phyloP scores from a whole-genome alignment of 306 rosid genomes.

The Trichosanthes truncata region DNA sequence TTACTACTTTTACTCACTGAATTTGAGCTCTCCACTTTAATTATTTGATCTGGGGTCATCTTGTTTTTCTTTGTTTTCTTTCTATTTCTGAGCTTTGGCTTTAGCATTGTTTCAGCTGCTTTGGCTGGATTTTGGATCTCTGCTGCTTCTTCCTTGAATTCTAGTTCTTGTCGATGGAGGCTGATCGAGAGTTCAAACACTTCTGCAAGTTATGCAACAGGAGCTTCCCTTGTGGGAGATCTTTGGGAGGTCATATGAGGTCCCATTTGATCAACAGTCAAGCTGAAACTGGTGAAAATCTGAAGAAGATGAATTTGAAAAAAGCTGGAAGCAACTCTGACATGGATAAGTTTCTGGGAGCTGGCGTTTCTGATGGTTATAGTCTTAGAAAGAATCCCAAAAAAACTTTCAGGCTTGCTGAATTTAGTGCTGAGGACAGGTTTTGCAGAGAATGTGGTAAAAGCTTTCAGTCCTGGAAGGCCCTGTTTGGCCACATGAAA shows the following conservation, averaged over 20 bases:
- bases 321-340: constrained; percentile 1
- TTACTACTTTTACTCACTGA: constrained; percentile 7
- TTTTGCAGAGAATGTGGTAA: constrained; percentile 79
- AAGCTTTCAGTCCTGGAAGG: constrained; percentile 67
- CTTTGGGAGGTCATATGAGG: constrained; percentile 96
- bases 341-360: constrained; percentile 16
- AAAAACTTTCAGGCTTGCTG: constrained; percentile 52
- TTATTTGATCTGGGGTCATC: background rate
- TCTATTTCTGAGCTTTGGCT: constrained; percentile 2
- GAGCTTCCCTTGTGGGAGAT: constrained; percentile 81
- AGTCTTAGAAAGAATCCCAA: constrained; percentile 75
- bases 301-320: background rate
- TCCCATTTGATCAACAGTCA: constrained; percentile 46
- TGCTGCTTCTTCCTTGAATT: background rate
- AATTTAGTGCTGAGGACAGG: constrained; percentile 34
- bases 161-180: constrained; percentile 35
- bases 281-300: constrained; percentile 27
- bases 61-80: background rate
- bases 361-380: constrained; percentile 33
- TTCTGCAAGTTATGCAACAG: constrained; percentile 76
- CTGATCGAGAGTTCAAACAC: constrained; percentile 43
- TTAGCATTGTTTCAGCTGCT: background rate
- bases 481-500: constrained; percentile 83
- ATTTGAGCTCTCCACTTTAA: constrained; percentile 6
- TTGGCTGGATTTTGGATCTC: constrained; percentile 3